A percentile compares a stretch with the other conserved stretches of the same genome.
Conservation (phyloP, 2,329 filamentous ascomycete genomes). For the Berkeleyomyces basicola region DNA sequence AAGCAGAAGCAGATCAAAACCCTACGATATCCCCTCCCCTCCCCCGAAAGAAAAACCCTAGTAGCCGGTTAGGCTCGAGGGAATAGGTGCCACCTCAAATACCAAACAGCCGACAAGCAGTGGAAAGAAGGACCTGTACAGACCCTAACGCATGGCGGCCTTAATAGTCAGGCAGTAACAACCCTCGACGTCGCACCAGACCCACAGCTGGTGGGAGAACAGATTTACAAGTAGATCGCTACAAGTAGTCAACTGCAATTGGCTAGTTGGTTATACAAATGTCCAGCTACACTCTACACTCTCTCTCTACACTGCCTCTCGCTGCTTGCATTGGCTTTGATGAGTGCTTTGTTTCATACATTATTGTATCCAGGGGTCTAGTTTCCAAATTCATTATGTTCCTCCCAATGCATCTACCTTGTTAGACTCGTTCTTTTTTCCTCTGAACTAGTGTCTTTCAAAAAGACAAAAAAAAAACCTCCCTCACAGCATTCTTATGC, state of each 20-base stretch:
- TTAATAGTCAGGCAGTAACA: background rate
- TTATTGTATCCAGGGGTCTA: background rate
- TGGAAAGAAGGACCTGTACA: background rate
- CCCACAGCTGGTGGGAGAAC: background rate
- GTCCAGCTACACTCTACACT: too few relatives aligned
- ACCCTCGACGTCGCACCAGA: background rate
- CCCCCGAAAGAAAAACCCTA: too few relatives aligned
- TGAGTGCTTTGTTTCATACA: background rate
- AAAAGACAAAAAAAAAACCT: background rate
- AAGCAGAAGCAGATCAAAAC: too few relatives aligned
- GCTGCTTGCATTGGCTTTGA: background rate
- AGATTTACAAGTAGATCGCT: background rate
- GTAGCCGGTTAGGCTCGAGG: background rate
- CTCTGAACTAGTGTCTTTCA: background rate
- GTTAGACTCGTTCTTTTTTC: background rate
- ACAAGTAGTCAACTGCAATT: background rate
- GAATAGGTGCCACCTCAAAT: background rate
- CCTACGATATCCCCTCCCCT: too few relatives aligned
- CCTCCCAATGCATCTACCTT: background rate
- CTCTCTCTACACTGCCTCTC: background rate
- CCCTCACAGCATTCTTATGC: constrained; percentile 4
- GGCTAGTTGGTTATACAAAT: background rate
- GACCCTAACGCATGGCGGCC: background rate
- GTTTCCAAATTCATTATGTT: background rate
- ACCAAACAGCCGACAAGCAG: too few relatives aligned